phyloP scores from a whole-genome alignment of 805 yeast species.

The Candida verbasci region DNA sequence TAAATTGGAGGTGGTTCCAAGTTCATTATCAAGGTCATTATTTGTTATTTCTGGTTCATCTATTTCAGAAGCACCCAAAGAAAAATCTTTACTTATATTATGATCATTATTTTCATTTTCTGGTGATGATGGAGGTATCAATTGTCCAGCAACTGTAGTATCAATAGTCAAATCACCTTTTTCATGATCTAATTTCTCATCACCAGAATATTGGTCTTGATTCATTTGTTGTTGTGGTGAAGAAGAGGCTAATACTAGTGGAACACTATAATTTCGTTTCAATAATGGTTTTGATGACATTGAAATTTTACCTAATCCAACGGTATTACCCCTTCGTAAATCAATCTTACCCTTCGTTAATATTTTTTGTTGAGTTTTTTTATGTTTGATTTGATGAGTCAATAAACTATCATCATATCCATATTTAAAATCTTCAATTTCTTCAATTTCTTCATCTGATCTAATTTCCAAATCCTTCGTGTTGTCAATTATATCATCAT shows the following conservation, averaged over 20 bases:
- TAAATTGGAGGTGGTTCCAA: too few relatives aligned
- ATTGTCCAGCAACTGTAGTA: slow-evolving; percentile 5
- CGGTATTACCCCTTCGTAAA: slow-evolving; percentile 1
- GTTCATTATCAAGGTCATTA: neutral
- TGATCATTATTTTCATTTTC: neutral
- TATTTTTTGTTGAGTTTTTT: slow-evolving; percentile 6
- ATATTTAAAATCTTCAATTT: slow-evolving; percentile 5
- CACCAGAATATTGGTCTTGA: neutral
- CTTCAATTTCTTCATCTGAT: slow-evolving; percentile 15
- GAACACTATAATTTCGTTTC: neutral
- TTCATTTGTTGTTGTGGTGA: neutral
- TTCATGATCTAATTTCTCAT: neutral
- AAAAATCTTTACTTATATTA: neutral
- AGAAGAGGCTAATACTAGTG: slow-evolving; percentile 5
- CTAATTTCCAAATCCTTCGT: slow-evolving; percentile 8
- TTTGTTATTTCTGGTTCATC: slow-evolving; percentile 1
- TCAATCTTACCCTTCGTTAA: neutral
- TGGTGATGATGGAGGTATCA: slow-evolving; percentile 6
- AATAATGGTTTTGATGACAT: neutral
- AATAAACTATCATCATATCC: slow-evolving; percentile 25
- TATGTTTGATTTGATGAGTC: slow-evolving; percentile 16
- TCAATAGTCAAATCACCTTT: slow-evolving; percentile 3
- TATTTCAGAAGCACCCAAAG: slow-evolving; percentile 3
- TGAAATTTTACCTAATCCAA: neutral
- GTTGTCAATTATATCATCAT: neutral